These are phyloP conservation scores for Thalassiosira pacifica DNA, from an alignment of 352 stramenopile genomes.

Conservation along the genomic window DNA sequence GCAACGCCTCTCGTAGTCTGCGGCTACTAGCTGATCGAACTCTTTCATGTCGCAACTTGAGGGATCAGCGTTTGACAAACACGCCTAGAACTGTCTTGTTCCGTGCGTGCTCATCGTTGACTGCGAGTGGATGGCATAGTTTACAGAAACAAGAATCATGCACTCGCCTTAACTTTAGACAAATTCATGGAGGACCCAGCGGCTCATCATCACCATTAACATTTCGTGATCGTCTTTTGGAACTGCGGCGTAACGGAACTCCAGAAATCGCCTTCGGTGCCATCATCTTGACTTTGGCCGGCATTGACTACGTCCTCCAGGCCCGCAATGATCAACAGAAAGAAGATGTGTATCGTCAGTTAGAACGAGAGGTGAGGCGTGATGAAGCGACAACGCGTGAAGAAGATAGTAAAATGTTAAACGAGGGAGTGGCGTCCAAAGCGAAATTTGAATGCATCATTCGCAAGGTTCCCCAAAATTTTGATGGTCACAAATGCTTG, in stretches of 20 bases:
- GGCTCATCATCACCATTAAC: conserved; percentile 1
- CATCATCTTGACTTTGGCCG: conserved; percentile 45
- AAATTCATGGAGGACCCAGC: neutral
- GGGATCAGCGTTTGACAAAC: neutral
- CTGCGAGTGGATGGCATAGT: neutral
- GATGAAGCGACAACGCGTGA: conserved; percentile 44
- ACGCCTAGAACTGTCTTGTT: conserved; percentile 2
- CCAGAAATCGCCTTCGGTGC: conserved; percentile 64
- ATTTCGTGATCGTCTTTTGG: conserved; percentile 31
- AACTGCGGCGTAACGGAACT: conserved; percentile 52
- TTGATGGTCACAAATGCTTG: conserved; percentile 71
- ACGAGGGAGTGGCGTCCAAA: conserved; percentile 21
- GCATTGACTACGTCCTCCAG: conserved; percentile 59
- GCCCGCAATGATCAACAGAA: conserved; percentile 39
- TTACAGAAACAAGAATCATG: neutral
- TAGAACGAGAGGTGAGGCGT: conserved; percentile 39
- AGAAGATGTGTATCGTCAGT: conserved; percentile 39
- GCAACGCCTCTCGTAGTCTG: neutral
- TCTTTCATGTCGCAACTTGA: conserved; percentile 7
- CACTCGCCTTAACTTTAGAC: neutral
- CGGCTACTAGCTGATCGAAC: neutral
- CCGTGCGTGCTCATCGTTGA: neutral
- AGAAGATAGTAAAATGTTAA: conserved; percentile 37
- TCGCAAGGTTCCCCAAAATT: conserved; percentile 41
- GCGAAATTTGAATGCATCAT: conserved; percentile 59